These are phyloP conservation scores for Aspergillus sparsus DNA, from an alignment of 495 filamentous ascomycete species.

Conservation along the genomic window DNA sequence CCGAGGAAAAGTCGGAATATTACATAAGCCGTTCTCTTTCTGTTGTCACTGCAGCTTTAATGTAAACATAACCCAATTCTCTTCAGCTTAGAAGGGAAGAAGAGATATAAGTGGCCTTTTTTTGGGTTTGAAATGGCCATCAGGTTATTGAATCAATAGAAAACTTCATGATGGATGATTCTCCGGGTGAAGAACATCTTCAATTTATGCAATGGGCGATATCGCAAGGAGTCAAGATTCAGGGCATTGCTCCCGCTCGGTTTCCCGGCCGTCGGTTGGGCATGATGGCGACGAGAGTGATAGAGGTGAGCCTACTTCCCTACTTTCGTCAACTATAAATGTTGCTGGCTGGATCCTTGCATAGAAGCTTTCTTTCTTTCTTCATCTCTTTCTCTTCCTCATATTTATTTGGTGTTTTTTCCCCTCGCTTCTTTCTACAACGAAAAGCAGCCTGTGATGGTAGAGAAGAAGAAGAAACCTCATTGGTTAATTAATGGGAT, in stretches of 20 bases:
- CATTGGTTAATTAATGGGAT: not conserved
- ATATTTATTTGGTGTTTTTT: not conserved
- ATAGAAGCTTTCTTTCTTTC: too few species aligned
- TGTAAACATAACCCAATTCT: too few species aligned
- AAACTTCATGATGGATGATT: constrained; percentile 8
- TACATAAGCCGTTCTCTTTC: too few species aligned
- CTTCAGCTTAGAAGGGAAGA: too few species aligned
- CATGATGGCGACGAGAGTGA: constrained; percentile 60
- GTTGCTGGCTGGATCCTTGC: not conserved
- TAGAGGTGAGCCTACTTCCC: constrained; percentile 52
- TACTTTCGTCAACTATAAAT: not conserved
- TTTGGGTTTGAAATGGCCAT: not conserved
- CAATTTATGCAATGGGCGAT: constrained; percentile 58
- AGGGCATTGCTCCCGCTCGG: constrained; percentile 54
- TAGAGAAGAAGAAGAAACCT: too few species aligned
- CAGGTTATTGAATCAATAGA: not conserved
- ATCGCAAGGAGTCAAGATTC: constrained; percentile 52
- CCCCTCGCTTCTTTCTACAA: not conserved
- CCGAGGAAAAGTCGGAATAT: too few species aligned
- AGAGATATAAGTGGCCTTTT: not conserved
- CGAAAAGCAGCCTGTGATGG: too few species aligned
- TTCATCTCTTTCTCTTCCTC: not conserved
- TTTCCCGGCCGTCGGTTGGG: constrained; percentile 68
- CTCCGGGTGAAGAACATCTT: constrained; percentile 34
- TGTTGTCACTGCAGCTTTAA: too few species aligned